Base-by-base conservation (phyloP, 208 protist genomes). In the Trypanosoma caninum region DNA sequence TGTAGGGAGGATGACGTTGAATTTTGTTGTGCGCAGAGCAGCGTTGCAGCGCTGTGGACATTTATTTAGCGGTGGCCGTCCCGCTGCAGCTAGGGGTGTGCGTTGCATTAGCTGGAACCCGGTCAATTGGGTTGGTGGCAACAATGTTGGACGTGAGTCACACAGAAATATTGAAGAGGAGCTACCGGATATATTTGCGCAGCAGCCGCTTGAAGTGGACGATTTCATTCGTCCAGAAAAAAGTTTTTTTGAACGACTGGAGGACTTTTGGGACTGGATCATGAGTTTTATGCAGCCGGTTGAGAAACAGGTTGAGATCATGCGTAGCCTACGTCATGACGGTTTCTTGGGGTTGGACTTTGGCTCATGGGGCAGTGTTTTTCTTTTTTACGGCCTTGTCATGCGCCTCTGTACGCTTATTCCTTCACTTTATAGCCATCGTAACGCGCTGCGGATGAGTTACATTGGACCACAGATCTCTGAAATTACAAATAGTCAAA, bases 211-310 rank as follows among this genome's bases (percentile, higher is more conserved):
- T 16, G 87, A 94, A 48, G 79, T 94, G 64, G 83, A 94, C 55
- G 84, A 94, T 56, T 94, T 91, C 69, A 94, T 94, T 45, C 78
- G 81, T 0, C 87, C 87, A 18, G 83, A 94, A 34, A 84, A 87
- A 63, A 91, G 79, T 45, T 56, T 78, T 3, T 94, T 94, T 70
- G 87, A 94, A 65, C 70, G 73, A 7, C 38, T 94, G 38, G 83
- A 94, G 54, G 87, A 94, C 60, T 87, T 91, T 50, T 94, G 87
- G 84, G 87, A 94, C 64, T 94, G 82, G 80, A 77, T 77, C 20
- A 73, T 91, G 33, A 79, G 79, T 52, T 94, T 94, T 56, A 59
- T 94, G 57, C 78, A 86, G 57, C 87, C 87, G 20, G 79, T 94
- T 38, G 83, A 94, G 59, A 94, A 94, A 55, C 87, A 94, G 70